Evolutionary conservation across 75 land plant genomes (phyloP), one percentile per base, ranked within the genome.

Genomic region (Selaginella moellendorffii): DNA sequence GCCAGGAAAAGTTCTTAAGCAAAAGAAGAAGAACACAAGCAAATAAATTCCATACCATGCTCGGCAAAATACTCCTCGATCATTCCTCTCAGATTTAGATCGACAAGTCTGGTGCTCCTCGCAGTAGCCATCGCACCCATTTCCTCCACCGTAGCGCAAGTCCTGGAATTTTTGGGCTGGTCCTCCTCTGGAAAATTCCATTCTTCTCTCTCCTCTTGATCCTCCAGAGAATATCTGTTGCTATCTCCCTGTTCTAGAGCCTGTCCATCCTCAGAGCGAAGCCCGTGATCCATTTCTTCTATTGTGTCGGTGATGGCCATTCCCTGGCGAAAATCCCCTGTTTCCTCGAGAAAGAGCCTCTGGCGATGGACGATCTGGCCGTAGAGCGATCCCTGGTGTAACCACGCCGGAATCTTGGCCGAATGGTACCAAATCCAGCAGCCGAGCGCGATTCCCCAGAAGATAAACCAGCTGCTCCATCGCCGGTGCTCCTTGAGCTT

Each of bases 111-210:
- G 2, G 54, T 72, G 10, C 65, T 72, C 12, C 58, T 46, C 0
- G 71, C 67, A 19, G 61, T 64, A 20, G 81, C 81, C 1, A 29
- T 69, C 62, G 25, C 26, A 53, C 97, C 97, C 92, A 90, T 90
- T 69, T 90, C 82, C 31, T 90, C 97, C 20, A 81, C 97, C 21
- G 83, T 84, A 0, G 85, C 97, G 64, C 97, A 90, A 26, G 5
- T 36, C 46, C n/a, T n/a, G n/a, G n/a, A n/a, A n/a, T n/a, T n/a
- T n/a, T n/a, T n/a, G n/a, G n/a, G n/a, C n/a, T n/a, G n/a, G n/a
- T n/a, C n/a, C n/a, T n/a, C n/a, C n/a, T n/a, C n/a, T n/a, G n/a
- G n/a, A n/a, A n/a, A n/a, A n/a, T 36, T 36, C 46, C 46, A 14
- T 36, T 5, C 46, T 5, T 36, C 46, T 36, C 5, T 36, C 46